Evolutionary conservation across 768 basidiomycete genomes (phyloP), one percentile per base, ranked within the genome.

Genomic region (Psilocybe sp.): DNA sequence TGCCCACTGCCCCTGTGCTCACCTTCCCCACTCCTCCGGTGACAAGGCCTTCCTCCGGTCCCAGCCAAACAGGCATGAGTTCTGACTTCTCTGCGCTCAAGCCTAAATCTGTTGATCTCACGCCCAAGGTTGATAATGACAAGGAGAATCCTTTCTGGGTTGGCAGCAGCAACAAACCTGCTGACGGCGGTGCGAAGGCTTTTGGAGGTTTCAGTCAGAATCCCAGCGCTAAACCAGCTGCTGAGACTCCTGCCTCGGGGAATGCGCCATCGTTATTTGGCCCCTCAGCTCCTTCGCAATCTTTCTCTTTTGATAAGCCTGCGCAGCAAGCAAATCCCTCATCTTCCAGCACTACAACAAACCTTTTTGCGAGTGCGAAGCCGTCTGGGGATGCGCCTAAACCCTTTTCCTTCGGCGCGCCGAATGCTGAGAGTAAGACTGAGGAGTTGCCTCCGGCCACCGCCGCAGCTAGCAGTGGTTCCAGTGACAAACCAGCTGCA

Each of bases 101-200:
- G 23, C 23, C 23, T 28, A 28, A 20, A 33, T 33, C 43, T 23
- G 15, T 34, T 4, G 14, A 32, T 10, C 20, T 20, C 12, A 15
- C 19, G 1, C 15, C 14, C 8, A 37, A 60, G 13, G 71, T 74
- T 16, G 59, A 70, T 13, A 72, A 72, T 38, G 74, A 75, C 48
- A 51, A 50, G 11, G 71, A 72, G 40, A 76, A 76, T 54, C 72
- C 74, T 0, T 60, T 77, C 15, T 77, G 73, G 74, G 71, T 74
- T 20, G 72, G 72, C 28, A 69, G 70, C 4, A 68, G 64, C 44
- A 62, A 57, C 34, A 54, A 54, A 41, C 36, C 23, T 43, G 13
- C 49, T 38, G 23, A 28, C 23, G 23, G 23, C 23, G 23, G 23
- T 28, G 23, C 61, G 49, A 41, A 49, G 38, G 32, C 14, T 52